Evolutionary conservation across 2,329 filamentous ascomycete species (phyloP).

Genomic region (Monilinia vaccinii-corymbosi): DNA sequence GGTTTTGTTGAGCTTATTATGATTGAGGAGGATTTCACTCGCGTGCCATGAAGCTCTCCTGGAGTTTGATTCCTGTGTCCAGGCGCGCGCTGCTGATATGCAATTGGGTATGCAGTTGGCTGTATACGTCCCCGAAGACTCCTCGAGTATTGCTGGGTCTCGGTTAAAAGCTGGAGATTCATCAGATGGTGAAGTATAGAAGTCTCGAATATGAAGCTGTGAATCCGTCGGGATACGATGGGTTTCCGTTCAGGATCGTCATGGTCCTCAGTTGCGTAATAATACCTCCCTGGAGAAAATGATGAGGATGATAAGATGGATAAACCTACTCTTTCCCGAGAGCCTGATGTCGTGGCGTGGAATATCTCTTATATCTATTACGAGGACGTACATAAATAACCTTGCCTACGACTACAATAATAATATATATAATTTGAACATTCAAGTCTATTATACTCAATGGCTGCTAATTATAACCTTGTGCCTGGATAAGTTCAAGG

Average conservation of each 20-base stretch:
- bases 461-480: too few relatives aligned
- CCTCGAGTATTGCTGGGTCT: constrained; percentile 19
- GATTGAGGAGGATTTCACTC: constrained; percentile 25
- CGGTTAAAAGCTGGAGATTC: constrained; percentile 31
- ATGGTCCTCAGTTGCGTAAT: constrained; percentile 22
- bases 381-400: too few relatives aligned
- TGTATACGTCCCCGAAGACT: neutral
- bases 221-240: constrained; percentile 22
- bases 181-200: constrained; percentile 33
- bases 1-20: constrained; percentile 11
- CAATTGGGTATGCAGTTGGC: constrained; percentile 14
- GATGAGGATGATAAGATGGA: too few relatives aligned
- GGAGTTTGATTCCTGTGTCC: constrained; percentile 28
- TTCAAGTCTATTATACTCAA: too few relatives aligned
- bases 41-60: constrained; percentile 31
- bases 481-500: too few relatives aligned
- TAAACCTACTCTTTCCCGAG: too few relatives aligned
- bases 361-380: too few relatives aligned
- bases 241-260: constrained; percentile 14
- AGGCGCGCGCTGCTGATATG: constrained; percentile 23
- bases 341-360: too few relatives aligned
- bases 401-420: too few relatives aligned
- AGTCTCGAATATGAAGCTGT: constrained; percentile 28
- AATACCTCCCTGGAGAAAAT: constrained; percentile 14
- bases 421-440: too few relatives aligned